Evolutionary conservation across 2,329 filamentous ascomycete genomes (phyloP).

Genomic region (Dothiorella sarmentorum): DNA sequence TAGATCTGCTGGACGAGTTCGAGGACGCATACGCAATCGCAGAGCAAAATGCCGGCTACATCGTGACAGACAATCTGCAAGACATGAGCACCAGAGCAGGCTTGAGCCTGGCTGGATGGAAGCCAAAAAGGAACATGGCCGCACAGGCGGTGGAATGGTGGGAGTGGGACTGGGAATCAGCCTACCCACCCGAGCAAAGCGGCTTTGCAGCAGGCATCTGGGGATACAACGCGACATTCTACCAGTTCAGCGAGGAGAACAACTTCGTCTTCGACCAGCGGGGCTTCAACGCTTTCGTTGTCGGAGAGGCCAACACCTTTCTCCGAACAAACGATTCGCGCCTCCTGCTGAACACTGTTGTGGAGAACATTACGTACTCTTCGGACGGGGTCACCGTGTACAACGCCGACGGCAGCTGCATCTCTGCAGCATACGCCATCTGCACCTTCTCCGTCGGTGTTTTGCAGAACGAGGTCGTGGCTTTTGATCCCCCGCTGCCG

Average conservation of each 20-base stretch:
- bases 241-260: slow-evolving; percentile 59
- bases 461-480: slow-evolving; percentile 58
- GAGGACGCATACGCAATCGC: slow-evolving; percentile 46
- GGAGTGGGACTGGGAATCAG: slow-evolving; percentile 54
- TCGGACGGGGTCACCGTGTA: slow-evolving; percentile 52
- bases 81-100: slow-evolving; percentile 60
- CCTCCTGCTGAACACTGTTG: slow-evolving; percentile 56
- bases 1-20: slow-evolving; percentile 49
- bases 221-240: slow-evolving; percentile 59
- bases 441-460: slow-evolving; percentile 68
- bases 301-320: slow-evolving; percentile 57
- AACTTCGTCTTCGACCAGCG: slow-evolving; percentile 60
- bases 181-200: slow-evolving; percentile 55
- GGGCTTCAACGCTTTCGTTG: slow-evolving; percentile 58
- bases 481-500: slow-evolving; percentile 58
- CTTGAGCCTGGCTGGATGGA: slow-evolving; percentile 60
- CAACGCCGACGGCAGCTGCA: slow-evolving; percentile 53
- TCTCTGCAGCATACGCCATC: slow-evolving; percentile 60
- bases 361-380: slow-evolving; percentile 55
- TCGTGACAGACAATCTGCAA: slow-evolving; percentile 59
- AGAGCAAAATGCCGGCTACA: slow-evolving; percentile 53
- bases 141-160: slow-evolving; percentile 62
- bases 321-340: slow-evolving; percentile 54
- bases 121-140: slow-evolving; percentile 54
- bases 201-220: slow-evolving; percentile 55